Evolutionary conservation across 2,329 filamentous ascomycete genomes (phyloP).

Genomic region (Didymosphaeria variabile): DNA sequence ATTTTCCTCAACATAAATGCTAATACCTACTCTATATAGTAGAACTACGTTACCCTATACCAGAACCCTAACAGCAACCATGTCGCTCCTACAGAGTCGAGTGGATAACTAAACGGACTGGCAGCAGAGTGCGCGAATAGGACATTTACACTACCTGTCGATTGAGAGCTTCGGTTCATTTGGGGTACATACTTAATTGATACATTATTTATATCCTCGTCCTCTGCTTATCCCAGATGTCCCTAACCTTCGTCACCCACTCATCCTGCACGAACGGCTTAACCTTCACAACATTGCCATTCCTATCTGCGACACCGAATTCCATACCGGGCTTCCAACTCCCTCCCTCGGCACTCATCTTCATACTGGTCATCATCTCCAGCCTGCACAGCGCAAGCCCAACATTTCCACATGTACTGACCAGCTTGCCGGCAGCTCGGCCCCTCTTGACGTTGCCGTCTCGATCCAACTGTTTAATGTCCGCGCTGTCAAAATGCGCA

Average conservation of each 20-base stretch:
- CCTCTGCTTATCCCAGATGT: conserved; percentile 41
- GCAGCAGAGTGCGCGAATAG: no score
- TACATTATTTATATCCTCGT: conserved; percentile 21
- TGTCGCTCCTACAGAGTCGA: no score
- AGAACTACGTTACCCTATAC: no score
- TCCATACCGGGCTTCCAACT: conserved; percentile 66
- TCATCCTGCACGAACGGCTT: conserved; percentile 82
- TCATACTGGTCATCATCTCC: conserved; percentile 87
- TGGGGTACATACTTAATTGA: no score
- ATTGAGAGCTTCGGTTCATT: no score
- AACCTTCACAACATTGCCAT: conserved; percentile 44
- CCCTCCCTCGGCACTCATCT: conserved; percentile 72
- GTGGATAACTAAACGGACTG: no score
- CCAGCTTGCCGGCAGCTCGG: conserved; percentile 81
- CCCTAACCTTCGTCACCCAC: conserved; percentile 59
- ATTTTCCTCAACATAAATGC: no score
- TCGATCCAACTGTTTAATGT: conserved; percentile 62
- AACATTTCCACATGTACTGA: conserved; percentile 82
- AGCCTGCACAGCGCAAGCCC: conserved; percentile 87
- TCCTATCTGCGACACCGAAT: conserved; percentile 51
- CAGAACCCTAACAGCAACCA: no score
- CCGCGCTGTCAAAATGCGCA: conserved; percentile 55
- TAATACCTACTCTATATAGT: no score
- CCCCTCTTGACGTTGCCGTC: conserved; percentile 56
- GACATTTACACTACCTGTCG: no score